Evolutionary conservation across 257 asterid species (phyloP).

Genomic region (Solanum sitiens): DNA sequence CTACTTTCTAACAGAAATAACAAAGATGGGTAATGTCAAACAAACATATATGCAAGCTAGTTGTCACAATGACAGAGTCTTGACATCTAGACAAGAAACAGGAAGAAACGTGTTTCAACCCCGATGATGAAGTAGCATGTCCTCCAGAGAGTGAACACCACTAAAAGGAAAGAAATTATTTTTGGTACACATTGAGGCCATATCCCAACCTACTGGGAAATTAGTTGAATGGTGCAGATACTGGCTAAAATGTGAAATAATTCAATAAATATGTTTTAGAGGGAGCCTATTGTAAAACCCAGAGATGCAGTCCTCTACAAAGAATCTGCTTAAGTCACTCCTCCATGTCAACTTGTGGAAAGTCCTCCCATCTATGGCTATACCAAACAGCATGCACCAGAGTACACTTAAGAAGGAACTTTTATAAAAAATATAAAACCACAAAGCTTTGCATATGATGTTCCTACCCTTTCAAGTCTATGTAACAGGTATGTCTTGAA

Average conservation of each 20-base stretch:
- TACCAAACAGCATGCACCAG: neutral
- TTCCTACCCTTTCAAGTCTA: conserved; percentile 66
- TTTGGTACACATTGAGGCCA: neutral
- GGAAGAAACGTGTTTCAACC: neutral
- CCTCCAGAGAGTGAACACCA: neutral
- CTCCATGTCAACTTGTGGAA: neutral
- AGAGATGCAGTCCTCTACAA: neutral
- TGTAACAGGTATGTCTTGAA: conserved; percentile 83
- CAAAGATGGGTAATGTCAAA: neutral
- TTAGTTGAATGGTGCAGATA: neutral
- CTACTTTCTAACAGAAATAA: neutral
- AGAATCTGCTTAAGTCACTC: neutral
- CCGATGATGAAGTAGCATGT: neutral
- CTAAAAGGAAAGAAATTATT: neutral
- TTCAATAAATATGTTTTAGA: neutral
- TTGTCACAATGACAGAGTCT: neutral
- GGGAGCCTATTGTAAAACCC: neutral
- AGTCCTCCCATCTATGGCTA: neutral
- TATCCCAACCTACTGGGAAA: neutral
- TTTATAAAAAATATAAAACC: neutral
- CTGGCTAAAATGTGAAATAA: neutral
- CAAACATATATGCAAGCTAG: neutral
- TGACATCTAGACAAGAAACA: neutral
- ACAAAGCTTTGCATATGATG: conserved; percentile 7
- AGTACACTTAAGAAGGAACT: neutral